phyloP scores from a whole-genome alignment of 805 yeast species.

The Zygoascus flipseniorum region DNA sequence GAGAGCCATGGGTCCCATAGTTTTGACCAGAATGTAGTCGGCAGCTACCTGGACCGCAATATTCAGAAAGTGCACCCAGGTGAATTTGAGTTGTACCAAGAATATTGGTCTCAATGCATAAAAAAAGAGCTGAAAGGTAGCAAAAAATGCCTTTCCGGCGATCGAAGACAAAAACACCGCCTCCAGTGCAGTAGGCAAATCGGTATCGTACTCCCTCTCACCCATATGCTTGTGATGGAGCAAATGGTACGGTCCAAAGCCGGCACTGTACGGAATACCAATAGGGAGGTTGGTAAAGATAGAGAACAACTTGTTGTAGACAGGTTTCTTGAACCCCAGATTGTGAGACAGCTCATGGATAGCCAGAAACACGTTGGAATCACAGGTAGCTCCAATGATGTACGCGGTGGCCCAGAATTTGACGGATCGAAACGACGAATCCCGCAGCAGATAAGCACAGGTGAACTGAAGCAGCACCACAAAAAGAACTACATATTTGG shows the following conservation, averaged over 20 bases:
- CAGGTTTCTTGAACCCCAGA: conserved; percentile 68
- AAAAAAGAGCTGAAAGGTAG: conserved; percentile 80
- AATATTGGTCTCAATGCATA: conserved; percentile 89
- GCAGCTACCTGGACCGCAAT: conserved; percentile 47
- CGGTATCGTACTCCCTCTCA: conserved; percentile 76
- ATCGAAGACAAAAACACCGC: conserved; percentile 66
- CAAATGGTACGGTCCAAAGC: conserved; percentile 84
- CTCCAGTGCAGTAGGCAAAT: conserved; percentile 74
- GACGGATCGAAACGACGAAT: conserved; percentile 44
- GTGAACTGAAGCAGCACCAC: conserved; percentile 65
- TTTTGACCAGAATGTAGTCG: conserved; percentile 48
- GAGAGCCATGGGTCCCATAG: conserved; percentile 58
- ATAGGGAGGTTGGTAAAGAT: conserved; percentile 76
- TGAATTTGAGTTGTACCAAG: conserved; percentile 64
- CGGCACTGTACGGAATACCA: conserved; percentile 85
- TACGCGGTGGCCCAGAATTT: conserved; percentile 60
- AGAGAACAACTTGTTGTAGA: conserved; percentile 68
- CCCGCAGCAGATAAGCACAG: conserved; percentile 52
- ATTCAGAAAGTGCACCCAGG: conserved; percentile 66
- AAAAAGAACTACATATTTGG: conserved; percentile 62
- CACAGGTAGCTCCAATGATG: conserved; percentile 75
- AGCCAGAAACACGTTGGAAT: conserved; percentile 76
- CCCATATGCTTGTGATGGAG: conserved; percentile 88
- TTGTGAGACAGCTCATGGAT: conserved; percentile 87
- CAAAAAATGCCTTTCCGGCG: conserved; percentile 83